These are phyloP conservation scores for Pneumocystis carinii DNA, from an alignment of 1,139 yeast species.

Conservation along the genomic window DNA sequence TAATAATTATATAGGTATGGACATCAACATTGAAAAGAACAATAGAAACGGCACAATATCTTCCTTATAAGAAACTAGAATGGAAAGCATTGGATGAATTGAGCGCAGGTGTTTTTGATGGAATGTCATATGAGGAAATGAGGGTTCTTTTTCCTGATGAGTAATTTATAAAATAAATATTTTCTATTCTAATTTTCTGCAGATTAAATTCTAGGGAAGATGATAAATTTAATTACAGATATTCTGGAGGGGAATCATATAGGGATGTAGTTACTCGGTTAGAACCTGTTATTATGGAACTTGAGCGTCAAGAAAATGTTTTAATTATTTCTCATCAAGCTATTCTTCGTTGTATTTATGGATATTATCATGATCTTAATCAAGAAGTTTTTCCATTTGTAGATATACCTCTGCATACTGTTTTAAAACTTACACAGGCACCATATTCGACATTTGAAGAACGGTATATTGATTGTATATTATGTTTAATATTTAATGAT, in stretches of 20 bases:
- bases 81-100: conserved; percentile 88
- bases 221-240: conserved; percentile 70
- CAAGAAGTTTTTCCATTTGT: conserved; percentile 98
- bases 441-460: conserved; percentile 84
- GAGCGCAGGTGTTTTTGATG: conserved; percentile 86
- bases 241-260: conserved; percentile 80
- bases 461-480: conserved; percentile 14
- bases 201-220: conserved; percentile 51
- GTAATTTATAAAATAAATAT: conserved; percentile 45
- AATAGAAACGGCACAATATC: conserved; percentile 59
- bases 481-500: conserved; percentile 1
- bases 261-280: conserved; percentile 85
- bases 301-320: conserved; percentile 91
- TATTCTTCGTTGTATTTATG: conserved; percentile 86
- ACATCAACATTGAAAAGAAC: conserved; percentile 73
- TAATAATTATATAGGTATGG: conserved; percentile 80
- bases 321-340: conserved; percentile 96
- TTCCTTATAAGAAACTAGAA: conserved; percentile 68
- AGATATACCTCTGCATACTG: conserved; percentile 92
- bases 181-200: conserved; percentile 51
- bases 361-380: conserved; percentile 95
- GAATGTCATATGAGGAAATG: conserved; percentile 77
- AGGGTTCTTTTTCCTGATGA: conserved; percentile 59
- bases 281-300: conserved; percentile 78
- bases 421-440: conserved; percentile 70